Evolutionary conservation across 1,284 basidiomycete genomes (phyloP), one percentile per base, ranked within the genome.

Genomic region (Boletus sp.): DNA sequence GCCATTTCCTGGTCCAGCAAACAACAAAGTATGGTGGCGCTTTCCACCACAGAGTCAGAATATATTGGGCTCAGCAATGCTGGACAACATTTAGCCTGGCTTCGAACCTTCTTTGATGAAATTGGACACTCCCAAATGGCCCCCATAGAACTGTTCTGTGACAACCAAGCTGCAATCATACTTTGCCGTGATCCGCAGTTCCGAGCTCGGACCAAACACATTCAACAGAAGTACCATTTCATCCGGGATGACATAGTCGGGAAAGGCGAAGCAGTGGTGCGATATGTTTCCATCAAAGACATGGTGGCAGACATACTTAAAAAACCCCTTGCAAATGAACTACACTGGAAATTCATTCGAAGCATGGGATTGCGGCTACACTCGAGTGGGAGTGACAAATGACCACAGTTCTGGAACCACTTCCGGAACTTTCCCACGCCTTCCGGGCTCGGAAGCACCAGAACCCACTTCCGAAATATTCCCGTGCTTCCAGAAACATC

Each of bases 111-210:
- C n/a, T n/a, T n/a, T n/a, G n/a, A n/a, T n/a, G n/a, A n/a, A n/a
- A n/a, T n/a, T n/a, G 46, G 27, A 46, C 31, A 59, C 30, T 2
- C 25, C 3, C 23, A 54, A 13, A 30, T 35, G 13, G 44, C 28
- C 70, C 9, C 63, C 2, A 52, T 27, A 2, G 3, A 6, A 14
- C 8, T 38, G 3, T 16, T 56, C 19, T 65, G 63, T 33, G 71
- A 81, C 60, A 80, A 79, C 55, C 67, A 75, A 48, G 64, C 72
- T 0, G 68, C 74, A 9, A 46, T 46, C 44, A 46, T 46, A 1
- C 10, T 46, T 1, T 46, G 11, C 23, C 9, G 11, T 27, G 23
- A 46, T 27, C 25, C 11, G 44, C 44, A 46, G 13, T 46, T 46
- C 44, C 4, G 6, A 46, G 44, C 44, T 6, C 23, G 16, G 25